Conservation (phyloP, 306 rosid genomes). For the Fagus sylvatica region DNA sequence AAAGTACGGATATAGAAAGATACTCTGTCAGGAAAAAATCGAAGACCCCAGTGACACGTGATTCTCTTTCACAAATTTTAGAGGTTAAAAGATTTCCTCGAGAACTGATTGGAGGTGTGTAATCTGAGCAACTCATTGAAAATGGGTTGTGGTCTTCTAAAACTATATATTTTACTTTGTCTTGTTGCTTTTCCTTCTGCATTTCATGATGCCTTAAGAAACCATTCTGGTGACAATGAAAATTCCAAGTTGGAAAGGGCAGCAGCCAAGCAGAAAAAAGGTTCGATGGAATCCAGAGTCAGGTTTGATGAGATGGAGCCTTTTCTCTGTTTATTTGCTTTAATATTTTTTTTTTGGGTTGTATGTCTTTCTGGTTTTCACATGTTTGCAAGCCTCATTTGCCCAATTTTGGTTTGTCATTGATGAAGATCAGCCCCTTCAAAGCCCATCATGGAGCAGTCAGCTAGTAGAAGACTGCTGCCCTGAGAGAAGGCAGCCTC, state of each 20-base stretch:
- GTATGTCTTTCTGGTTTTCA: neutral
- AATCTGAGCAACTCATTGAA: constrained; percentile 18
- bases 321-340: constrained; percentile 3
- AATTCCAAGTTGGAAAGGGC: constrained; percentile 46
- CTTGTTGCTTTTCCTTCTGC: neutral
- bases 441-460: too few relatives aligned
- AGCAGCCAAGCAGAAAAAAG: constrained; percentile 34
- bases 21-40: constrained; percentile 41
- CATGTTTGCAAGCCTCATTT: neutral
- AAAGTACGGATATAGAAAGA: constrained; percentile 42
- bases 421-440: neutral
- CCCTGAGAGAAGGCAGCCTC: too few relatives aligned
- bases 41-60: constrained; percentile 38
- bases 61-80: constrained; percentile 58
- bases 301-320: constrained; percentile 42
- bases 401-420: neutral
- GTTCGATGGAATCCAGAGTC: constrained; percentile 68
- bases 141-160: constrained; percentile 11
- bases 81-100: constrained; percentile 40
- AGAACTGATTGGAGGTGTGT: constrained; percentile 62
- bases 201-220: constrained; percentile 8
- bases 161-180: constrained; percentile 14
- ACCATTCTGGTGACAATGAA: constrained; percentile 21
- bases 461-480: too few relatives aligned
- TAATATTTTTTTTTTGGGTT: neutral